Percentiles rank a stretch among this genome's conserved stretches.
Evolutionary conservation across 345 rosid species (phyloP).

Genomic region (Mangifera indica): DNA sequence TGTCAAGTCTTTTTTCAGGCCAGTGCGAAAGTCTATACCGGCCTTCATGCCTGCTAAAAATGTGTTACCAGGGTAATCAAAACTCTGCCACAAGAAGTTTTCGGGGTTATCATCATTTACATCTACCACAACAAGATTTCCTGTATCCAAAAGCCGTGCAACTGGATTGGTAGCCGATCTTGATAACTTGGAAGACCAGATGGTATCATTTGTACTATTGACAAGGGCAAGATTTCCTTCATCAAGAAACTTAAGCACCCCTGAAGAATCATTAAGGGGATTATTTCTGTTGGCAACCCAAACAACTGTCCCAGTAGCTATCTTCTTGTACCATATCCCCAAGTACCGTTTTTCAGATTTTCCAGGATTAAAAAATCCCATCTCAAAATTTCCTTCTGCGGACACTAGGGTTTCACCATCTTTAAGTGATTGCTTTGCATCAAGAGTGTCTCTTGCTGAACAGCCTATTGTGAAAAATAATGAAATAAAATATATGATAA

Average conservation of each 20-base stretch:
- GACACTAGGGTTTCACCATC: slow-evolving; percentile 28
- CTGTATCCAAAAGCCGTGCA: slow-evolving; percentile 24
- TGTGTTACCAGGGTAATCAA: slow-evolving; percentile 28
- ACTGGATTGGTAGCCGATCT: slow-evolving; percentile 3
- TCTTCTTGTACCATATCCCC: slow-evolving; percentile 34
- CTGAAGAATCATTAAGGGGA: slow-evolving; percentile 20
- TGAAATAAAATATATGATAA: not conserved
- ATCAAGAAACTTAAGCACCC: slow-evolving; percentile 1
- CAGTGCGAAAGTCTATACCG: slow-evolving; percentile 15
- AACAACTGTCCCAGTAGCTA: slow-evolving; percentile 10
- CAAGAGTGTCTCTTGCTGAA: not conserved
- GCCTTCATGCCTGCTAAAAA: slow-evolving; percentile 24
- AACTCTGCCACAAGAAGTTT: slow-evolving; percentile 27
- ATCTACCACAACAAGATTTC: slow-evolving; percentile 27
- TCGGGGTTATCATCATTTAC: not conserved
- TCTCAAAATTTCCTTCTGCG: slow-evolving; percentile 20
- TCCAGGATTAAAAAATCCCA: slow-evolving; percentile 33
- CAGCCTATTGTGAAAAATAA: not conserved
- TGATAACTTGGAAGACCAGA: slow-evolving; percentile 26
- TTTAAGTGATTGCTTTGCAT: slow-evolving; percentile 7
- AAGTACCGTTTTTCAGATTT: slow-evolving; percentile 19
- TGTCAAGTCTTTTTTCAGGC: slow-evolving; percentile 18
- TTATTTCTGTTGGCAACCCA: slow-evolving; percentile 32
- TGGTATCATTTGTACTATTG: slow-evolving; percentile 3
- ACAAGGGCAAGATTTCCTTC: slow-evolving; percentile 22